Conservation (phyloP, 495 filamentous ascomycete genomes). For the Neurospora sp. region DNA sequence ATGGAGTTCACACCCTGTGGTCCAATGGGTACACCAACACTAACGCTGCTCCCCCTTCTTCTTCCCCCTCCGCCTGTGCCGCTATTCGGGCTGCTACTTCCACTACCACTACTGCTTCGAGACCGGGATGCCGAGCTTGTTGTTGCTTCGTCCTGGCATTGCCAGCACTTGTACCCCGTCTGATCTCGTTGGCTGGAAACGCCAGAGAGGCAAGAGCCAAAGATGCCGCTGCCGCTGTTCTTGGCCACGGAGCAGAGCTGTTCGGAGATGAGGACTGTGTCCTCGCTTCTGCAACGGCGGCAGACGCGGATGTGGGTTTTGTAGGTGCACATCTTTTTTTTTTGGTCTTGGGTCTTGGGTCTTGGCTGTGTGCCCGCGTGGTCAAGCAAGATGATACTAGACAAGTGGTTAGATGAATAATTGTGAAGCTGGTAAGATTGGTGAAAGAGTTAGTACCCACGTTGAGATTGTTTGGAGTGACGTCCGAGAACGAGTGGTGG, state of each 20-base stretch:
- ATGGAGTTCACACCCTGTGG: background rate
- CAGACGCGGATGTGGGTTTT: constrained; percentile 31
- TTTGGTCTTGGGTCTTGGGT: background rate
- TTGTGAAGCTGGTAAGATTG: background rate
- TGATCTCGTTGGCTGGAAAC: constrained; percentile 18
- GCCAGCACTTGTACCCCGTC: constrained; percentile 29
- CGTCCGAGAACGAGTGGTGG: background rate
- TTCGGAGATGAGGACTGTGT: constrained; percentile 36
- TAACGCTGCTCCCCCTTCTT: background rate
- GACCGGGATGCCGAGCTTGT: background rate
- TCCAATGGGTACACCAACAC: background rate
- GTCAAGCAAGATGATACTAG: background rate
- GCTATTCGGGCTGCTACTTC: background rate
- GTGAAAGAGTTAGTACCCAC: background rate
- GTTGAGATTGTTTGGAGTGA: background rate
- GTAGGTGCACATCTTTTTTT: constrained; percentile 30
- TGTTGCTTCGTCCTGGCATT: constrained; percentile 23
- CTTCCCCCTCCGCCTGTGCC: background rate
- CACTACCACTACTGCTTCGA: background rate
- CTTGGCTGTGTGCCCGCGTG: too few species aligned
- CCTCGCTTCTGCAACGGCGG: constrained; percentile 24
- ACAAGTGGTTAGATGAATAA: background rate
- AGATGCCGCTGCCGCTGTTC: constrained; percentile 24
- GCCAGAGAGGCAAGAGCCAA: constrained; percentile 29
- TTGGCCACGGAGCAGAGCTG: constrained; percentile 23